Evolutionary conservation across 805 yeast species (phyloP), one percentile per base, ranked within the genome.

Genomic region (Ogataea pignaliae): DNA sequence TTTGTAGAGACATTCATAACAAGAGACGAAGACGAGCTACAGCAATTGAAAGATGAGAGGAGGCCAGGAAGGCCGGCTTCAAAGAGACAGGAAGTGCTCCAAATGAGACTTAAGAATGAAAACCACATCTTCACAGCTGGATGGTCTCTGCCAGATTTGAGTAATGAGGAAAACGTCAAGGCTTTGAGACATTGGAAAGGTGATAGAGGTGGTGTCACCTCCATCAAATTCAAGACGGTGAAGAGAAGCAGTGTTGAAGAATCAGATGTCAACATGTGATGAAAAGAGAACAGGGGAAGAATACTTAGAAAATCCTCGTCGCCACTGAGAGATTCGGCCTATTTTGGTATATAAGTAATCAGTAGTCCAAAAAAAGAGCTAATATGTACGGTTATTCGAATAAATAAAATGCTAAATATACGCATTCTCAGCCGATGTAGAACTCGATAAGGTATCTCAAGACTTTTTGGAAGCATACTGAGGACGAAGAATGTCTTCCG

Each of bases 11-110:
- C 77, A 33, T 87, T 72, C 53, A 68, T 90, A 12, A 61, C 74
- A 13, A 76, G 96, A 61, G 83, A 82, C 56, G 86, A 84, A 55
- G 88, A 78, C 13, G 97, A 90, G 60, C 61, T 91, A 41, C 75
- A 75, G n/a, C 70, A 70, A 41, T 68, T 87, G 44, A 76, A 74
- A 48, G 64, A 61, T 5, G 78, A 73, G 43, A 78, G 96, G 70
- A 78, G 96, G 60, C 80, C 89, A n/a, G 95, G 95, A 14, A 76
- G 98, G 67, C 96, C 99, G 10, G 75, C 86, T 14, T 65, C 85
- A 6, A 77, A 76, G 47, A 79, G 80, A 58, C 96, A 88, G 56
- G 81, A 79, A 51, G 56, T 77, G 17, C 63, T 89, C 45, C 84
- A 85, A 53, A 76, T 75, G 51, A 77, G 77, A 56, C 71, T 72